A percentile compares a stretch with the other conserved stretches of the same genome.
Conservation (phyloP, 352 stramenopile species). For the Globisporangium mamillatum region DNA sequence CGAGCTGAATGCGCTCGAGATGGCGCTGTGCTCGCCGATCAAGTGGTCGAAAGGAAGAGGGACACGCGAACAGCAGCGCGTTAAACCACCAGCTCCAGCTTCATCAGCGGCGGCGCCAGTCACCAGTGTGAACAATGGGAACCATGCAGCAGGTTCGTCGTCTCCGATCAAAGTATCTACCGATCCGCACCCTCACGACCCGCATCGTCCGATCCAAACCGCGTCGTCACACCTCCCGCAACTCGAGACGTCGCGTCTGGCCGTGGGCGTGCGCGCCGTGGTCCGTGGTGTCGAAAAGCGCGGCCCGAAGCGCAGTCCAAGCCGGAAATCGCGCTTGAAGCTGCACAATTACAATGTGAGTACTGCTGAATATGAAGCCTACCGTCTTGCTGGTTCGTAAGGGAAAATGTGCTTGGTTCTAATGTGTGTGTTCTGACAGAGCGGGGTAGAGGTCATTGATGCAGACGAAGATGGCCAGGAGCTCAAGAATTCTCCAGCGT, state of each 20-base stretch:
- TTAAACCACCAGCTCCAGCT: too few species aligned
- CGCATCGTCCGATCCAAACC: conserved; percentile 27
- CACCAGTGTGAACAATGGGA: neutral
- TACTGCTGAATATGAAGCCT: neutral
- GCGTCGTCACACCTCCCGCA: conserved; percentile 43
- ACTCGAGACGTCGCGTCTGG: conserved; percentile 49
- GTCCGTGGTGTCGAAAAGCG: conserved; percentile 50
- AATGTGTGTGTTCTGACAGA: neutral
- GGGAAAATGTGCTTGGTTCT: neutral
- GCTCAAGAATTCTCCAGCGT: neutral
- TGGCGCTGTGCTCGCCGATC: conserved; percentile 35
- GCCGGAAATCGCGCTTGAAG: conserved; percentile 48
- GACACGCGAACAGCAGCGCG: neutral
- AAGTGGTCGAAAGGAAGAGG: conserved; percentile 18
- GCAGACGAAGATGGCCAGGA: conserved; percentile 1
- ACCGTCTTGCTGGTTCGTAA: neutral
- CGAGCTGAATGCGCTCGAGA: conserved; percentile 23
- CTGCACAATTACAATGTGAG: conserved; percentile 65
- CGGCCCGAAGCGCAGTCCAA: conserved; percentile 42
- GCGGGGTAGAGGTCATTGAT: neutral
- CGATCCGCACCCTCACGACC: neutral
- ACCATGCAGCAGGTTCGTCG: neutral
- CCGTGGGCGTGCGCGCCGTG: conserved; percentile 51
- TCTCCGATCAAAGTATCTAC: conserved; percentile 12
- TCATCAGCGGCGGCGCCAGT: neutral